Evolutionary conservation across 108 stramenopile species (phyloP), one percentile per base, ranked within the genome.

Genomic region (Fragilaria crotonensis): DNA sequence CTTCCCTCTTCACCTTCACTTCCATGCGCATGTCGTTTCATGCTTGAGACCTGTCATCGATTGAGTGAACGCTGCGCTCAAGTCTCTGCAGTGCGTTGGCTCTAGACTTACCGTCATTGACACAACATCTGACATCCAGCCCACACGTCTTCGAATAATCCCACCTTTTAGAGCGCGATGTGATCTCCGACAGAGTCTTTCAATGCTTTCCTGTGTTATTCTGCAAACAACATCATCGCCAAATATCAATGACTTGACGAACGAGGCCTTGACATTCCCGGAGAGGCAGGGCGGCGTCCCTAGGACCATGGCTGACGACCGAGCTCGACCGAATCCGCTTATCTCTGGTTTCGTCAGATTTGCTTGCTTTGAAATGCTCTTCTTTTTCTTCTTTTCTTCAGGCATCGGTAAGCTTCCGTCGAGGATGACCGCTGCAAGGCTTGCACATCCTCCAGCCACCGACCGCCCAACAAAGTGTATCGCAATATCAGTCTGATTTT

Each of bases 141-240:
- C 76, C 22, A 87, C 30, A 26, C 76, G 75, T 19, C 66, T 68
- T 0, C 75, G 68, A n/a, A 77, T 49, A 9, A 64, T 19, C 0
- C 78, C 75, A 25, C 79, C 69, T 30, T 81, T 67, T 17, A 84
- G 54, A 1, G 66, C 64, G 30, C 58, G 48, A 45, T 64, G 64
- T 0, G 78, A 67, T 27, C 92, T 71, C 33, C 71, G 61, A 25
- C 77, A 71, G 5, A 93, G 67, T 44, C 75, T 63, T 28, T 73
- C 45, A 11, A 93, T 54, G 28, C 72, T 76, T 5, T 62, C 71
- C 2, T 70, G 61, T 26, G 84, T 78, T 4, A 73, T 71, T 5
- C 92, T 74, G 55, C 80, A 76, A 9, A 93, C 68, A 55, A 87
- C 52, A 56, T 93, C 92, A 68, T 93, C 92, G 4, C 92, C 92